Evolutionary conservation across 768 basidiomycete species (phyloP).

Genomic region (Rhodotorula kratochvilovae): DNA sequence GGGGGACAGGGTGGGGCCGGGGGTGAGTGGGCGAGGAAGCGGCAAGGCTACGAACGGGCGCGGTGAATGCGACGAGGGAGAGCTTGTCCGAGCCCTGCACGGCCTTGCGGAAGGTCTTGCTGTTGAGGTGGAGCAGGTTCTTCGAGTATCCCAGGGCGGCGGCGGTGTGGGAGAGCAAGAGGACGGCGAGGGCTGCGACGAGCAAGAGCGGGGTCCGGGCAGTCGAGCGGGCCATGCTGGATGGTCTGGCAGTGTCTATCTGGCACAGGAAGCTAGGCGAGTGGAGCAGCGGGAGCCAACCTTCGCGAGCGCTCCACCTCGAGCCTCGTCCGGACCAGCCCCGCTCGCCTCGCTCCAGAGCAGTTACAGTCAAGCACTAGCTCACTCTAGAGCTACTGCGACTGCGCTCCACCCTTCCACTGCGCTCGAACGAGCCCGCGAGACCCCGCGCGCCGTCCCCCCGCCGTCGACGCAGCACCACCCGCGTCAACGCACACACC

Average conservation of each 20-base stretch:
- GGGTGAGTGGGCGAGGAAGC: neutral
- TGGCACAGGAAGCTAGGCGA: too few species aligned
- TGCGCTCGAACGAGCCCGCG: too few species aligned
- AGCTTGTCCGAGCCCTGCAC: slow-evolving; percentile 39
- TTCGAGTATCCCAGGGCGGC: slow-evolving; percentile 35
- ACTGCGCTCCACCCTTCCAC: too few species aligned
- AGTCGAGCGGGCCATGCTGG: neutral
- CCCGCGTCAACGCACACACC: too few species aligned
- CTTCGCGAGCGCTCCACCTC: neutral
- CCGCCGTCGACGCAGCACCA: too few species aligned
- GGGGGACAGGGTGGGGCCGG: neutral
- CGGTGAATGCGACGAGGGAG: slow-evolving; percentile 32
- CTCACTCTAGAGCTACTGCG: too few species aligned
- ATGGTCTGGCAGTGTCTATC: neutral
- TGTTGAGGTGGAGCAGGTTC: slow-evolving; percentile 34
- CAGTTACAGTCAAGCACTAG: too few species aligned
- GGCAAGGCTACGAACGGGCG: slow-evolving; percentile 19
- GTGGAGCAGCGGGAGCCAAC: neutral
- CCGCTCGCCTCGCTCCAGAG: too few species aligned
- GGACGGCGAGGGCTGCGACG: slow-evolving; percentile 7
- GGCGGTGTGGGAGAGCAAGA: slow-evolving; percentile 9
- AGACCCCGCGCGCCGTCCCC: too few species aligned
- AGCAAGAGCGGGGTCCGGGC: neutral
- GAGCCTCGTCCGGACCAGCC: neutral
- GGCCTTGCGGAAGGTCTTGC: slow-evolving; percentile 35